These are phyloP conservation scores for Agrostemma githago DNA, from an alignment of 148 eudicot species.

Conservation along the genomic window DNA sequence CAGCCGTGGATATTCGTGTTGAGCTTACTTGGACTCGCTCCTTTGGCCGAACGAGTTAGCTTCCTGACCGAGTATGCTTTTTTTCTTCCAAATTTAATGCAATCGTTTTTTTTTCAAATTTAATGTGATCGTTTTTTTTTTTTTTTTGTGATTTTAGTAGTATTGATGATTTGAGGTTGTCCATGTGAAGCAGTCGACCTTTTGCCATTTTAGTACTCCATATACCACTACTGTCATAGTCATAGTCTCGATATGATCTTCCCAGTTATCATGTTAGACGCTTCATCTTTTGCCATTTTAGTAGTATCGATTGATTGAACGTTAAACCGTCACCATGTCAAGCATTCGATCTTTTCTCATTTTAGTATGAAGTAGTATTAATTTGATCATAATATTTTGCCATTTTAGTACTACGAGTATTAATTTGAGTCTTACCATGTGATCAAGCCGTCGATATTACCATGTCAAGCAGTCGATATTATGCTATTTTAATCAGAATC, in stretches of 20 bases:
- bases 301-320: neutral
- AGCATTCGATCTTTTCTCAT: neutral
- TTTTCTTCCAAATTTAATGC: neutral
- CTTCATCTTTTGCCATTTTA: neutral
- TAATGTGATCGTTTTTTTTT: neutral
- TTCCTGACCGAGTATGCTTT: constrained; percentile 70
- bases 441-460: too few relatives aligned
- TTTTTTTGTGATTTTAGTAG: neutral
- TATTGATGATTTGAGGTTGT: neutral
- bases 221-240: too few relatives aligned
- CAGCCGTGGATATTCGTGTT: constrained; percentile 70
- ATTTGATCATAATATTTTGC: too few relatives aligned
- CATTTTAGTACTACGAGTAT: too few relatives aligned
- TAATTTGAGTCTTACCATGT: neutral
- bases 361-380: too few relatives aligned
- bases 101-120: neutral
- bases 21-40: constrained; percentile 69
- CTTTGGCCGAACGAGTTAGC: constrained; percentile 77
- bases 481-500: too few relatives aligned
- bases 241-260: too few relatives aligned
- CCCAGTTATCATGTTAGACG: too few relatives aligned
- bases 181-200: too few relatives aligned
- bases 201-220: too few relatives aligned
- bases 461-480: too few relatives aligned
- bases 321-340: neutral